A percentile compares a stretch with the other conserved stretches of the same genome.
These are phyloP conservation scores for Boletus speciosus DNA, from an alignment of 768 basidiomycete genomes.

Conservation along the genomic window DNA sequence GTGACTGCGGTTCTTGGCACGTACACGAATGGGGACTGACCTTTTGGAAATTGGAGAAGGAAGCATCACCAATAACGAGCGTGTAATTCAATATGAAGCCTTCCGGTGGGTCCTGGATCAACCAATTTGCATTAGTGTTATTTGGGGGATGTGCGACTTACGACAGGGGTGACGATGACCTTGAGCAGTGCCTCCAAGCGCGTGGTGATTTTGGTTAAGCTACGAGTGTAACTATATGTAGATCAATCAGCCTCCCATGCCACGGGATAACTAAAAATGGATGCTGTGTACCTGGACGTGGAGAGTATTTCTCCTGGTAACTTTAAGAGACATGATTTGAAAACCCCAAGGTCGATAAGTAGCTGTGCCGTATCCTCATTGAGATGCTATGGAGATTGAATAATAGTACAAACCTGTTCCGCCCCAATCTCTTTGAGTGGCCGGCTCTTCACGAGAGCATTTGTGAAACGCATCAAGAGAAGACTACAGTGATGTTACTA, in stretches of 20 bases:
- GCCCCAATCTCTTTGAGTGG: conserved; percentile 92
- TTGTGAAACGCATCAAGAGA: conserved; percentile 83
- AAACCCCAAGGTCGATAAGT: conserved; percentile 83
- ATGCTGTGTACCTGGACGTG: conserved; percentile 48
- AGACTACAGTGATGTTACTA: conserved; percentile 46
- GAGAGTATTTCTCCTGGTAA: conserved; percentile 72
- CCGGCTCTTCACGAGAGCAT: conserved; percentile 82
- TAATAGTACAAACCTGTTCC: conserved; percentile 64
- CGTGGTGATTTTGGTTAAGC: conserved; percentile 75
- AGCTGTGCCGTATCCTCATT: conserved; percentile 44
- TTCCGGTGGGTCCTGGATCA: conserved; percentile 78
- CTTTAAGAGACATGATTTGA: conserved; percentile 79
- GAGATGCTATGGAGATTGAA: background rate
- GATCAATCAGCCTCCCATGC: conserved; percentile 11
- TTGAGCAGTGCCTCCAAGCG: conserved; percentile 90
- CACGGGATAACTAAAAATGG: background rate
- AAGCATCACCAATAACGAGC: conserved; percentile 88
- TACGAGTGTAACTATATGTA: conserved; percentile 68
- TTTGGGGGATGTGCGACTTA: conserved; percentile 35
- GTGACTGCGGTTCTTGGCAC: conserved; percentile 10
- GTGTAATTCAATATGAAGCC: conserved; percentile 96
- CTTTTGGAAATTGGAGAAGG: conserved; percentile 98
- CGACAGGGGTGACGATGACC: conserved; percentile 90
- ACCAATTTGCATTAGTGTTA: background rate
- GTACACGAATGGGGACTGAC: conserved; percentile 35